These are phyloP conservation scores for Mycena indigotica DNA, from an alignment of 768 basidiomycete genomes.

Conservation along the genomic window DNA sequence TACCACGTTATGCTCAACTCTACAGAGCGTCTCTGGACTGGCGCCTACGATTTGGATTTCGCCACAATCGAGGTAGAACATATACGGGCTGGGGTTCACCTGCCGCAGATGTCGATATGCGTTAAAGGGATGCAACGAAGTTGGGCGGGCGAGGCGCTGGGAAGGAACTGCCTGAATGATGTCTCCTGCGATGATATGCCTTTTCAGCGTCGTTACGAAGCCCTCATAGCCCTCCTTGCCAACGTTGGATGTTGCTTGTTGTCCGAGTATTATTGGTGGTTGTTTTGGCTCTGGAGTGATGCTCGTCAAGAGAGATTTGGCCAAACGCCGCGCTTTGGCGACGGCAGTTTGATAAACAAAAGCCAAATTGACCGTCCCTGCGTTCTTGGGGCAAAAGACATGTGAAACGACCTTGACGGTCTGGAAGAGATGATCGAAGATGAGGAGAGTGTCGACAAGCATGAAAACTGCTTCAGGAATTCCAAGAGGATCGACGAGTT, in stretches of 20 bases:
- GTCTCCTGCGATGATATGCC: slow-evolving; percentile 94
- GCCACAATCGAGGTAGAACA: slow-evolving; percentile 96
- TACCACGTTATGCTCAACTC: slow-evolving; percentile 88
- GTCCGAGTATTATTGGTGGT: slow-evolving; percentile 63
- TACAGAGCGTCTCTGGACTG: slow-evolving; percentile 96
- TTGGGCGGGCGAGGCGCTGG: slow-evolving; percentile 84
- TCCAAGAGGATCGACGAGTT: slow-evolving; percentile 73
- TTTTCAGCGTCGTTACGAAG: slow-evolving; percentile 90
- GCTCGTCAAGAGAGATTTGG: slow-evolving; percentile 60
- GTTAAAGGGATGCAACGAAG: slow-evolving; percentile 93
- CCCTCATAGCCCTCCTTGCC: slow-evolving; percentile 89
- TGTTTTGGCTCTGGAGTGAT: slow-evolving; percentile 68
- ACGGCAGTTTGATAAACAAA: slow-evolving; percentile 91
- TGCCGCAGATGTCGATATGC: slow-evolving; percentile 91
- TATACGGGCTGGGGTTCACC: slow-evolving; percentile 97
- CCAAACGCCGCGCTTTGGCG: slow-evolving; percentile 78
- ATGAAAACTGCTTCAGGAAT: slow-evolving; percentile 97
- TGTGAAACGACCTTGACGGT: slow-evolving; percentile 95
- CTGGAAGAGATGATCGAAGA: slow-evolving; percentile 97
- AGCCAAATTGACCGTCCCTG: slow-evolving; percentile 65
- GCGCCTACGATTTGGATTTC: slow-evolving; percentile 96
- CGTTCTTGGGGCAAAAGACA: slow-evolving; percentile 79
- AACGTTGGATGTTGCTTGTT: slow-evolving; percentile 81
- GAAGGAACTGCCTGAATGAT: slow-evolving; percentile 99
- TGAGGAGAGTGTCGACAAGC: slow-evolving; percentile 92